Base-by-base conservation (phyloP, 192 early-diverging fungal genomes). In the Umbelopsis vinacea region DNA sequence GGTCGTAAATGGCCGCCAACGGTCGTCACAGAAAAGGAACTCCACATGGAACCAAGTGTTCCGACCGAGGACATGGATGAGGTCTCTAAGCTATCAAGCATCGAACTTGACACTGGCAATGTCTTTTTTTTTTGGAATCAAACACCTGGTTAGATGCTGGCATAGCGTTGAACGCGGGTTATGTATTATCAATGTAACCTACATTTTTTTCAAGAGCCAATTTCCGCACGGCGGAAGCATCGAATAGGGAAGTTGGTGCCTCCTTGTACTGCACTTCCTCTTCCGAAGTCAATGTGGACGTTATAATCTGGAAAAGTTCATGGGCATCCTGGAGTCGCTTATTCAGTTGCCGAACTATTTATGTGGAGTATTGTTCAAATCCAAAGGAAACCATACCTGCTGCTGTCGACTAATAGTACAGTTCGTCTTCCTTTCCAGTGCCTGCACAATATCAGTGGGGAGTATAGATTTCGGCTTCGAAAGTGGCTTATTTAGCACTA, bases 251-350 rank as follows among this genome's bases (percentile, higher is more conserved):
- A 17, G 72, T 38, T 46, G 76, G 47, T 14, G 38, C 33, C 29
- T 76, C 67, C 14, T 52, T 26, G 50, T 76, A 81, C 23, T 77
- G 75, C 22, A 57, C 33, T 69, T 77, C 74, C 74, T 92, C 91
- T 80, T 97, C 93, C 12, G 88, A 82, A 12, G 90, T 89, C 9
- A 97, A 74, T 38, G 88, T 83, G 23, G 87, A 89, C 9, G 93
- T 92, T 8, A 97, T 90, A 4, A 94, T 86, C 74, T 94, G 91
- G 52, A 95, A 91, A 26, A 94, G 86, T 77, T 97, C 95, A 75
- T 97, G 95, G 4, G 95, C 95, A 78, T 97, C 95, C 88, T 96
- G 83, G 53, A 40, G 48, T 46, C 67, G 22, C 17, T 22, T 46
- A 26, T 22, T 63, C 35, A 15, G 40, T 55, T 23, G 12, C 6